Percentiles rank a stretch among this genome's conserved stretches.
Evolutionary conservation across 495 filamentous ascomycete genomes (phyloP).

Genomic region (Aspergillus nanangensis): DNA sequence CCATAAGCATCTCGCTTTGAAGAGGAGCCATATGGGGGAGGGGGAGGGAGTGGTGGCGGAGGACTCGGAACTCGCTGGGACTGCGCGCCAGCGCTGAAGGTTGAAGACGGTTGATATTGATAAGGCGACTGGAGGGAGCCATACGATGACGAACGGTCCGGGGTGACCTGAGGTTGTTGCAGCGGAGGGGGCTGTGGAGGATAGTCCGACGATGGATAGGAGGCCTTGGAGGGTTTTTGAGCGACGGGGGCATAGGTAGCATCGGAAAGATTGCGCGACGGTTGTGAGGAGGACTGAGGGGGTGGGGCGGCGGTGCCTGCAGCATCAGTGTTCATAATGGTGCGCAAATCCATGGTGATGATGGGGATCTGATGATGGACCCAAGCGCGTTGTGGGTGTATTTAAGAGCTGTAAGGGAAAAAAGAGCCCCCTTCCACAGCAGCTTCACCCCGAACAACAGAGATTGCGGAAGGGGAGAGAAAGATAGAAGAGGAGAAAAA

Average conservation of each 20-base stretch:
- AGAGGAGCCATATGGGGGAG: constrained; percentile 30
- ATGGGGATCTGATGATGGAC: not conserved
- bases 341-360: constrained; percentile 48
- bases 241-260: constrained; percentile 24
- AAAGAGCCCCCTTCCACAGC: constrained; percentile 8
- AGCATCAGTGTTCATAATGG: constrained; percentile 49
- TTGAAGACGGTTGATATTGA: constrained; percentile 32
- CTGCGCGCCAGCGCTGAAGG: constrained; percentile 27
- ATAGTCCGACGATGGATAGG: constrained; percentile 26
- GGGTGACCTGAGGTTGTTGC: constrained; percentile 36
- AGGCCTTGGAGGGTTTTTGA: constrained; percentile 21
- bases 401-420: not conserved
- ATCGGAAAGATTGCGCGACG: constrained; percentile 23
- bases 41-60: constrained; percentile 7
- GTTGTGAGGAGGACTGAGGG: constrained; percentile 17
- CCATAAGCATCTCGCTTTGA: constrained; percentile 32
- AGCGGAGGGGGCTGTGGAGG: constrained; percentile 39
- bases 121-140: constrained; percentile 41
- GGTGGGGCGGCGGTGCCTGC: constrained; percentile 28
- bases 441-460: not conserved
- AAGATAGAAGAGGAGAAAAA: constrained; percentile 3
- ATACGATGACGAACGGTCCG: constrained; percentile 38
- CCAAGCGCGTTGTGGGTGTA: not conserved
- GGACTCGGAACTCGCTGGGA: constrained; percentile 35
- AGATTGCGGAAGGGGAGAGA: constrained; percentile 1